phyloP scores from a whole-genome alignment of 2,329 filamentous ascomycete species.

The Beauveria asiatica region DNA sequence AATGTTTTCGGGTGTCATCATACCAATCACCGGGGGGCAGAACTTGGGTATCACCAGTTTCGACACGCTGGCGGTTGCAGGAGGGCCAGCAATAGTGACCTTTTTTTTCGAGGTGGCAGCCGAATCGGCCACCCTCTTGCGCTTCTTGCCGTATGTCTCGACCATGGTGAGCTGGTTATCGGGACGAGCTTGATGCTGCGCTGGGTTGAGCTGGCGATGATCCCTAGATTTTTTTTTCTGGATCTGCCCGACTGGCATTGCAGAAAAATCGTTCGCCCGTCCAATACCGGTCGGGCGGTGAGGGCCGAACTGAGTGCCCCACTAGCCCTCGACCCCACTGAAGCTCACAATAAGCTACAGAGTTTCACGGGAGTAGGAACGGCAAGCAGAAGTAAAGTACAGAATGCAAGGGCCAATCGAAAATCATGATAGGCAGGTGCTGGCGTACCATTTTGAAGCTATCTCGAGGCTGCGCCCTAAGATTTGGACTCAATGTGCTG shows the following conservation, averaged over 20 bases:
- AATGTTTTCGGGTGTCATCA: constrained; percentile 10
- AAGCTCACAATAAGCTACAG: background rate
- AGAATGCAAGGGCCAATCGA: no score
- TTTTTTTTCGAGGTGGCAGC: constrained; percentile 41
- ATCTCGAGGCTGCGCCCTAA: background rate
- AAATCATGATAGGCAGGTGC: no score
- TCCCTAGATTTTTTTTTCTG: constrained; percentile 23
- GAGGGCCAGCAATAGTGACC: constrained; percentile 36
- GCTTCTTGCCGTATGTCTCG: constrained; percentile 38
- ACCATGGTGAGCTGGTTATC: constrained; percentile 25
- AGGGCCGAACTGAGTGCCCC: background rate
- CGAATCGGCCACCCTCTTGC: constrained; percentile 40
- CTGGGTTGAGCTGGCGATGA: constrained; percentile 18
- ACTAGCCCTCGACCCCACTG: constrained; percentile 9
- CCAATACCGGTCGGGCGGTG: constrained; percentile 16
- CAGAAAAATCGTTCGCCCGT: constrained; percentile 15
- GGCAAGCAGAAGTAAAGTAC: background rate
- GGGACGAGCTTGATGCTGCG: background rate
- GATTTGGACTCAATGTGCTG: no score
- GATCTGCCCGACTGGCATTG: constrained; percentile 14
- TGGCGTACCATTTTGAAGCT: background rate
- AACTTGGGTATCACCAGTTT: constrained; percentile 36
- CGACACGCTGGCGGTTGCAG: constrained; percentile 35
- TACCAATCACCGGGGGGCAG: constrained; percentile 48
- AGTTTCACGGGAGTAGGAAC: background rate